phyloP scores from a whole-genome alignment of 140 eudicot genomes.

The Oenanthe javanica region DNA sequence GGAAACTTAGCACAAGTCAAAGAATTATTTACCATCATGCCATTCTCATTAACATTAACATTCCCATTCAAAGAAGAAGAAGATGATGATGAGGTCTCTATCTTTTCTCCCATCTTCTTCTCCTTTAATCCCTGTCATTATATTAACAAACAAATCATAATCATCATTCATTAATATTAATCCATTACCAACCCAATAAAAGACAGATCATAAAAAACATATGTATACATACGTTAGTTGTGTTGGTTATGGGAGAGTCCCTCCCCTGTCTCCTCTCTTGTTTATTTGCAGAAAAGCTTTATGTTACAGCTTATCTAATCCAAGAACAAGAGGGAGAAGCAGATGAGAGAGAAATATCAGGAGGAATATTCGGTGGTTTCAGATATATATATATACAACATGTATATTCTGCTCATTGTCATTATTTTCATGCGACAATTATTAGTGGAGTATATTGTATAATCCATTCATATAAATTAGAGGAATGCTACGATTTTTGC shows the following conservation, averaged over 20 bases:
- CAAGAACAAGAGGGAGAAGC: not conserved
- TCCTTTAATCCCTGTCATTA: not conserved
- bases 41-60: conserved; percentile 6
- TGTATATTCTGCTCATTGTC: not conserved
- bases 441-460: not conserved
- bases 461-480: not conserved
- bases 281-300: not conserved
- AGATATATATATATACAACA: not conserved
- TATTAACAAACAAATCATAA: not conserved
- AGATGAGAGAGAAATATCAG: not conserved
- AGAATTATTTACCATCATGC: not conserved
- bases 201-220: not conserved
- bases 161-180: not conserved
- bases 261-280: not conserved
- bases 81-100: not conserved
- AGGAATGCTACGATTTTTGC: too few relatives aligned
- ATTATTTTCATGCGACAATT: not conserved
- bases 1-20: conserved; percentile 14
- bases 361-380: not conserved
- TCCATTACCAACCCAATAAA: not conserved
- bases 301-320: not conserved
- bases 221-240: not conserved
- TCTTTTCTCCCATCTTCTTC: conserved; percentile 11
- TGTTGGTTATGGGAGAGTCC: not conserved
- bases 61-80: conserved; percentile 2